phyloP scores from a whole-genome alignment of 176 grass and related monocot species.

The Bolboschoenus planiculmis region DNA sequence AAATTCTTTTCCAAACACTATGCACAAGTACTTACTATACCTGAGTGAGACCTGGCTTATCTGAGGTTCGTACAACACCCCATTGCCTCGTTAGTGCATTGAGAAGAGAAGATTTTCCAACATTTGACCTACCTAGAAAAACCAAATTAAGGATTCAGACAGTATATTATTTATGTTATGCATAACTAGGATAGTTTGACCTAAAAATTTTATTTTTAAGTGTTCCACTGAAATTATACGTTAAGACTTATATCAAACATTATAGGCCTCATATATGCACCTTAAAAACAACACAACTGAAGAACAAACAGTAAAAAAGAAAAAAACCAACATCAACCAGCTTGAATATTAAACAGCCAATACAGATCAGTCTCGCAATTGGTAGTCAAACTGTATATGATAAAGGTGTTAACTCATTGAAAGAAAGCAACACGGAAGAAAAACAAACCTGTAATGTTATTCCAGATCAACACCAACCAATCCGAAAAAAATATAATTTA shows the following conservation, averaged over 20 bases:
- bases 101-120: constrained; percentile 81
- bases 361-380: not conserved
- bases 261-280: not conserved
- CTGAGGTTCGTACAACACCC: constrained; percentile 91
- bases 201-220: not conserved
- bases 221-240: not conserved
- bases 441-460: not conserved
- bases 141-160: not conserved
- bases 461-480: not conserved
- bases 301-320: not conserved
- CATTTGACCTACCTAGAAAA: constrained; percentile 79
- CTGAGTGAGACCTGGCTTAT: constrained; percentile 98
- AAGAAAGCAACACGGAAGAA: too few relatives aligned
- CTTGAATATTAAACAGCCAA: not conserved
- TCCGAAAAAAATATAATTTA: not conserved
- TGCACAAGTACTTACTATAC: constrained; percentile 21
- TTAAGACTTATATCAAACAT: not conserved
- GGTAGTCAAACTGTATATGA: not conserved
- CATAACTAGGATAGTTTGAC: not conserved
- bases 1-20: not conserved
- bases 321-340: not conserved
- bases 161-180: not conserved
- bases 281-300: not conserved
- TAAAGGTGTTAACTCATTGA: not conserved
- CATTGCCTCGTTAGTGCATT: constrained; percentile 97